Conservation (phyloP, 2,329 filamentous ascomycete species). For the Venturia pyrina region DNA sequence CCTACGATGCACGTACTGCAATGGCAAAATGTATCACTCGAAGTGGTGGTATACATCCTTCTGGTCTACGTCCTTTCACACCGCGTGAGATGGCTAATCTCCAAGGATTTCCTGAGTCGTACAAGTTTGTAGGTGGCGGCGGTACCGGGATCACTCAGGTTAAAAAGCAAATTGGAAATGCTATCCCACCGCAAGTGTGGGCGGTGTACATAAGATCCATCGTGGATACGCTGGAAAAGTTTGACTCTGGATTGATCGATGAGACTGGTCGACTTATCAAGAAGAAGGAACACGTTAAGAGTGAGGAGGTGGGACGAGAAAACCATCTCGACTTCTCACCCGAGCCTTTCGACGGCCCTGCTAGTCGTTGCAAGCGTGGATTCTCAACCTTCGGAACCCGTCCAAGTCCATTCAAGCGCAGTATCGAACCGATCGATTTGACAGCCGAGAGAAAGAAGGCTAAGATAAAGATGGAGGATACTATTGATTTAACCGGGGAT, state of each 20-base stretch:
- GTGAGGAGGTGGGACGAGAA: not conserved
- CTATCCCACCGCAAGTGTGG: conserved; percentile 7
- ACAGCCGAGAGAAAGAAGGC: not conserved
- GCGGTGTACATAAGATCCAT: not conserved
- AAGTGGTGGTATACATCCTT: not conserved
- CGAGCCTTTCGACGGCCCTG: not conserved
- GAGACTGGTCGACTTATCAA: not conserved
- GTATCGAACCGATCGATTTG: not conserved
- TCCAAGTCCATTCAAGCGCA: not conserved
- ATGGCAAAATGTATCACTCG: not conserved
- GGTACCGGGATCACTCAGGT: not conserved
- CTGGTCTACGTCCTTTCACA: not conserved
- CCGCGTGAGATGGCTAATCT: not conserved
- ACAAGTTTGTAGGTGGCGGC: not conserved
- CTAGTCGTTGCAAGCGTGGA: not conserved
- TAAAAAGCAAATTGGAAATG: conserved; percentile 6
- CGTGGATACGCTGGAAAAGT: not conserved
- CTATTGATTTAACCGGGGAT: not conserved
- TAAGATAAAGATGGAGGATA: not conserved
- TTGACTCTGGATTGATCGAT: conserved; percentile 3
- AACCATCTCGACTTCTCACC: not conserved
- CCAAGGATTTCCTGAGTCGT: not conserved
- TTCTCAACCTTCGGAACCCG: not conserved
- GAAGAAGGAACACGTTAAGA: not conserved
- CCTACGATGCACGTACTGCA: not conserved